Base-by-base conservation (phyloP, 345 rosid genomes). In the Schrenkiella parvula region DNA sequence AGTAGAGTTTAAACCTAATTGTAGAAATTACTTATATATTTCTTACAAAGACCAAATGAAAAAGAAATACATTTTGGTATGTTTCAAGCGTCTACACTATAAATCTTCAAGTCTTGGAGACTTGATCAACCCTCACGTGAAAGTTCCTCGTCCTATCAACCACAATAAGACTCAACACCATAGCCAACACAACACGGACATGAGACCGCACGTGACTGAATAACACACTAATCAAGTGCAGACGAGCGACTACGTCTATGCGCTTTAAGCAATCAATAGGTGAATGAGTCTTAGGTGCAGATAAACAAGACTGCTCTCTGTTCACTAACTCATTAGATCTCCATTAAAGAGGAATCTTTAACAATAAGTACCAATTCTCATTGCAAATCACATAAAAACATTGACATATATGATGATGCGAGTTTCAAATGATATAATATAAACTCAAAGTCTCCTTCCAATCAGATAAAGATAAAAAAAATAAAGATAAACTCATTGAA, bases 151-250 rank as follows among this genome's bases (percentile, higher is more conserved):
- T 90, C 47, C 90, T 82, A 58, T 76, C 66, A 72, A 81, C 89
- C n/a, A 90, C 86, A 34, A 83, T 76, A 74, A 81, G 35, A 71
- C 89, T 87, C 73, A 85, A 53, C 8, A 55, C 71, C 81, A 78
- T 48, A 21, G 90, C 90, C 12, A 84, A 81, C 88, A 88, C 32
- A 90, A 43, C 34, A 80, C 78, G 1, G 85, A 73, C 87, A 85
- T 74, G 72, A 88, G 80, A 37, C 82, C 84, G 9, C 79, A 90
- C 19, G 95, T 82, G 52, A 80, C 60, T 7, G 89, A 80, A 66
- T 80, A 90, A 72, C 92, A 88, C 54, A 84, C 80, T 17, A 80
- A 68, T 35, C 95, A 87, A 1, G 48, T 48, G 70, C 91, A 88
- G 22, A 75, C 70, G 2, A 82, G 81, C 6, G 83, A 56, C 50